Evolutionary conservation across 164 flowering plant species (phyloP), one percentile per base, ranked within the genome.

Genomic region (Sedum album): DNA sequence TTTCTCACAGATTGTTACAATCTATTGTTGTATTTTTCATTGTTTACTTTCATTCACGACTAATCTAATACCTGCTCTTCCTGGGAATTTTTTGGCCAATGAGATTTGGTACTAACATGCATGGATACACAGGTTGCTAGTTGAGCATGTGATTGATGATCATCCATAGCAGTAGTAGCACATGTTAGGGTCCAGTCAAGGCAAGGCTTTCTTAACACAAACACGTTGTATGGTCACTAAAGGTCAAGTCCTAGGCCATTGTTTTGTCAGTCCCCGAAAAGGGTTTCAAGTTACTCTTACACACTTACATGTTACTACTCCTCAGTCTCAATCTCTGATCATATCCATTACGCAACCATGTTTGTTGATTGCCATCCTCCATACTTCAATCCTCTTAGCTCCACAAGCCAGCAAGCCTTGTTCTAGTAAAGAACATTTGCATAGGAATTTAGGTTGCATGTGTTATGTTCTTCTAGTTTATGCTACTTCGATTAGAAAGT

Each of bases 221-320:
- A 55, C 60, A 55, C 25, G 31, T 55, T 25, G 18, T 25, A 26
- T 55, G 5, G 31, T 55, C 14, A 55, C 60, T 39, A 55, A 55
- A 55, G 60, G 62, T 57, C 62, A 57, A 57, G 62, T 28, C 62
- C 35, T 28, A 57, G 6, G 33, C 62, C 62, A 57, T 57, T 57
- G 62, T 28, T 28, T 57, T 57, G 62, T 57, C 62, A 57, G 62
- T 26, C 35, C 62, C 33, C 4, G 28, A 57, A 57, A 13, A 20
- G 60, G 11, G 25, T 53, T 53, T 23, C 17, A 57, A 4, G 5
- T 57, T 30, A 57, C 20, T 57, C 62, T 14, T 57, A 57, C 62
- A 55, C 62, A 57, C n/a, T 1, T 26, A 26, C 62, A 28, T 57
- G 33, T 57, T 57, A 5, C 62, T 57, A 5, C 62, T 55, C 55